Percentiles rank a stretch among this genome's conserved stretches.
Evolutionary conservation across 176 grass and related monocot species (phyloP).

Genomic region (Musa troglodytarum): DNA sequence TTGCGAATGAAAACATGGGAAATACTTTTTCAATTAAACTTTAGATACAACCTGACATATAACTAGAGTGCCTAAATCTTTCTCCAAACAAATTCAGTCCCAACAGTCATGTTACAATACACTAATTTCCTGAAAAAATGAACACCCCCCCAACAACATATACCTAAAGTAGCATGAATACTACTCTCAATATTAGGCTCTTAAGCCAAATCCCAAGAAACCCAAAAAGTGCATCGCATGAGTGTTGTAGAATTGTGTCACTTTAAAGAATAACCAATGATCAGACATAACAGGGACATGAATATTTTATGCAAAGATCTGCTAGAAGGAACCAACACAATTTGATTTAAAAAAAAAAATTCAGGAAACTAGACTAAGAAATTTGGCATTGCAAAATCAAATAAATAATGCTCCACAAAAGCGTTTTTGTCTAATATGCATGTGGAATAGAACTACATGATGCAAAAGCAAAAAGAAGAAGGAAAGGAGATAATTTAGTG

Average conservation of each 20-base stretch:
- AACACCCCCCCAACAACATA: not conserved
- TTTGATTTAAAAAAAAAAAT: not conserved
- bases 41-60: not conserved
- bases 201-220: too few relatives aligned
- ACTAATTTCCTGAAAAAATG: not conserved
- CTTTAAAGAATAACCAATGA: too few relatives aligned
- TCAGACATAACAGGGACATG: not conserved
- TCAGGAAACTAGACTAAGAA: not conserved
- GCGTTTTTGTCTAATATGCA: not conserved
- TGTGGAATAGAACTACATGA: not conserved
- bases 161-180: too few relatives aligned
- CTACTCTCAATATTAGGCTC: too few relatives aligned
- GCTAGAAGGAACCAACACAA: not conserved
- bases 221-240: too few relatives aligned
- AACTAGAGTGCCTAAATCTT: not conserved
- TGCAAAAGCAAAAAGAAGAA: not conserved
- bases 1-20: too few relatives aligned
- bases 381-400: not conserved
- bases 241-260: too few relatives aligned
- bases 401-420: not conserved
- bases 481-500: not conserved
- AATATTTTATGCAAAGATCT: not conserved
- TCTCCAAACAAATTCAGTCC: not conserved
- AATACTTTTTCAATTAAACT: not conserved
- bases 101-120: not conserved